Evolutionary conservation across 2,329 filamentous ascomycete genomes (phyloP).

Genomic region (Colletotrichum chlorophyti): DNA sequence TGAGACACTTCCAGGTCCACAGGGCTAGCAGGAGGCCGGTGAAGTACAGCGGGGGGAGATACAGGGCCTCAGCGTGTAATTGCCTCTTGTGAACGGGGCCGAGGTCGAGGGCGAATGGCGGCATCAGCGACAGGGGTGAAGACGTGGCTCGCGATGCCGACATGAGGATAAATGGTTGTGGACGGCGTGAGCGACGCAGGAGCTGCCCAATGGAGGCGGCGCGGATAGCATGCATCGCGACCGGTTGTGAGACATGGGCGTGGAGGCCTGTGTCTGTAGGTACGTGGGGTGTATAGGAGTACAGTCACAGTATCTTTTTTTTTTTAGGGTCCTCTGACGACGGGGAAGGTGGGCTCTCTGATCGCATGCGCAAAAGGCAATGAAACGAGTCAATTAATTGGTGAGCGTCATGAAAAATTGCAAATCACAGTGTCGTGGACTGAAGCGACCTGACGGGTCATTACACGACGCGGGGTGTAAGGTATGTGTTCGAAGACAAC

Average conservation of each 20-base stretch:
- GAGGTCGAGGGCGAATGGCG: constrained; percentile 18
- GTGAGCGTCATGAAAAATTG: neutral
- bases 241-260: constrained; percentile 29
- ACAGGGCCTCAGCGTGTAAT: constrained; percentile 46
- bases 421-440: constrained; percentile 11
- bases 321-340: too few relatives aligned
- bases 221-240: constrained; percentile 33
- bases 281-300: neutral
- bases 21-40: constrained; percentile 68
- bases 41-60: constrained; percentile 74
- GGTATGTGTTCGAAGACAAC: constrained; percentile 30
- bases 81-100: constrained; percentile 33
- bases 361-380: neutral
- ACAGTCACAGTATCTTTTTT: too few relatives aligned
- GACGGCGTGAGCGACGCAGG: constrained; percentile 6
- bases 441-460: constrained; percentile 4
- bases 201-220: constrained; percentile 31
- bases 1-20: constrained; percentile 72
- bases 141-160: constrained; percentile 25
- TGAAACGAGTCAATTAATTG: neutral
- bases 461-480: constrained; percentile 19
- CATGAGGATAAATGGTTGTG: constrained; percentile 1
- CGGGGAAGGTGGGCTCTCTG: constrained; percentile 1
- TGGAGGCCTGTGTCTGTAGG: constrained; percentile 10
- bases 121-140: constrained; percentile 24